Conservation (phyloP, 495 filamentous ascomycete species). For the Aspergillus cavernicola region DNA sequence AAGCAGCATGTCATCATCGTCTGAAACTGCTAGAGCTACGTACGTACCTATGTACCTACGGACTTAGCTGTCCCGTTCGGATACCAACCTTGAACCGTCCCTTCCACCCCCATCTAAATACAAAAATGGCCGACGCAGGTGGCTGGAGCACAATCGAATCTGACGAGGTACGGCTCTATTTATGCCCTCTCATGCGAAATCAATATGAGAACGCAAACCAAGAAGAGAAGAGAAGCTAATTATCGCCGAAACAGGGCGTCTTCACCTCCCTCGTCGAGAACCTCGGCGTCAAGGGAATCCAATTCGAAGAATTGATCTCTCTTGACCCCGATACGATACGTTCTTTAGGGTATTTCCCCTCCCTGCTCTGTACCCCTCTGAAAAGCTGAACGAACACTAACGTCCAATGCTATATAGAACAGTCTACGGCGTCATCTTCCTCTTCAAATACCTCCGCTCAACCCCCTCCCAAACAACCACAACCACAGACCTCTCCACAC, state of each 20-base stretch:
- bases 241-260: slow-evolving; percentile 90
- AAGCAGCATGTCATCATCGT: slow-evolving; percentile 2
- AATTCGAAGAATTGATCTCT: slow-evolving; percentile 94
- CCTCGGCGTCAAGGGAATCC: slow-evolving; percentile 86
- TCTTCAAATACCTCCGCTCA: slow-evolving; percentile 89
- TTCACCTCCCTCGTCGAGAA: slow-evolving; percentile 93
- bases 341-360: slow-evolving; percentile 49
- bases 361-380: neutral
- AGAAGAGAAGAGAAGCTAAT: too few species aligned
- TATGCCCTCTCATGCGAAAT: too few species aligned
- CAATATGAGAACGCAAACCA: too few species aligned
- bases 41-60: neutral
- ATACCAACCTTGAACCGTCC: neutral
- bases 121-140: slow-evolving; percentile 40
- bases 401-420: slow-evolving; percentile 45
- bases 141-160: slow-evolving; percentile 86
- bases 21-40: neutral
- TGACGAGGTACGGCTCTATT: slow-evolving; percentile 68
- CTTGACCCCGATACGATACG: slow-evolving; percentile 79
- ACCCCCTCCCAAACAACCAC: slow-evolving; percentile 22
- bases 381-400: slow-evolving; percentile 6
- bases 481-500: slow-evolving; percentile 42
- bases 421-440: slow-evolving; percentile 97
- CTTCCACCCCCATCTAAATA: neutral
- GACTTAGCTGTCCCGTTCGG: too few species aligned